Percentiles rank a stretch among this genome's conserved stretches.
Conservation (phyloP, 1,139 yeast genomes). For the Kurtzmaniella quercitrusa region DNA sequence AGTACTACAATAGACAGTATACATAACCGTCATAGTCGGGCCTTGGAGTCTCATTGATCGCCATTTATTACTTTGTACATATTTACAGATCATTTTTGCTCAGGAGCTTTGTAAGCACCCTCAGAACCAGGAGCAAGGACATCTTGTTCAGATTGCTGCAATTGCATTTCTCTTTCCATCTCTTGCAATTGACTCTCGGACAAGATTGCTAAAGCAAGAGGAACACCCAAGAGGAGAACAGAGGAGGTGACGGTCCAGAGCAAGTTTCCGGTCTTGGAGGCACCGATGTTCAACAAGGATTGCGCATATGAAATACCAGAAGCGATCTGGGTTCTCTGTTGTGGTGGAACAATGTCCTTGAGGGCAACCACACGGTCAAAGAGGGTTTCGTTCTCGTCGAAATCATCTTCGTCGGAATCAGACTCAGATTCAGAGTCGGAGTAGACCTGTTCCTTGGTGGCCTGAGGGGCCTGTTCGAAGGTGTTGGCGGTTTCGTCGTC, state of each 20-base stretch:
- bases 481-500: constrained; percentile 49
- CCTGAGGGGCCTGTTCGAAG: constrained; percentile 24
- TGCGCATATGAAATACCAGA: constrained; percentile 31
- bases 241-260: constrained; percentile 87
- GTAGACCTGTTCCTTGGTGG: constrained; percentile 23
- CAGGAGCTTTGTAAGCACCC: constrained; percentile 33
- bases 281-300: constrained; percentile 39
- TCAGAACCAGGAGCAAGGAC: constrained; percentile 75
- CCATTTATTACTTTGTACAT: constrained; percentile 3
- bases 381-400: constrained; percentile 79
- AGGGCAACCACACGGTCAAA: constrained; percentile 86
- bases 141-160: constrained; percentile 82
- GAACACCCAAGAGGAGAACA: constrained; percentile 85
- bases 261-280: constrained; percentile 63
- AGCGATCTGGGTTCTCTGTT: constrained; percentile 57
- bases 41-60: background rate
- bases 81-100: constrained; percentile 6
- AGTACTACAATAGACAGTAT: too few species aligned
- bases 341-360: constrained; percentile 88
- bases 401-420: constrained; percentile 65
- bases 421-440: constrained; percentile 46
- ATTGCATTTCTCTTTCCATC: constrained; percentile 87
- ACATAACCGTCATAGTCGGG: too few species aligned
- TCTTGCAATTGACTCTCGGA: constrained; percentile 92
- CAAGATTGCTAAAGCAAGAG: constrained; percentile 81